A percentile compares a stretch with the other conserved stretches of the same genome.
Evolutionary conservation across 1,139 yeast species (phyloP).

Genomic region (Pichia cactophila): DNA sequence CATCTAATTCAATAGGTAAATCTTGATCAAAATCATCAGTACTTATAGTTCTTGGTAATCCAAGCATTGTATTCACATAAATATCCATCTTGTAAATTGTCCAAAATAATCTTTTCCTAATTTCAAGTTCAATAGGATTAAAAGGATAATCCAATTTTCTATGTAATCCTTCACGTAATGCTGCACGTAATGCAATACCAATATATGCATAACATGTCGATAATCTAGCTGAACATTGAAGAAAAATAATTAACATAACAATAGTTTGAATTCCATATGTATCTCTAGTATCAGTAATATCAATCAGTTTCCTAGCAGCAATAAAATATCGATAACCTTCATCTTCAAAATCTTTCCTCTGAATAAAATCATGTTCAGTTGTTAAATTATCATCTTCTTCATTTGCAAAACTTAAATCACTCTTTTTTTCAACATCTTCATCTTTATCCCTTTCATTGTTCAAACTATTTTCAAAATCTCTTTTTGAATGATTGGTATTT

Average conservation of each 20-base stretch:
- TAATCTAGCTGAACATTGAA: constrained; percentile 84
- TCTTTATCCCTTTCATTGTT: neutral
- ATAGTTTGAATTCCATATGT: constrained; percentile 69
- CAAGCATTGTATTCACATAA: constrained; percentile 81
- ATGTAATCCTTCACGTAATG: constrained; percentile 81
- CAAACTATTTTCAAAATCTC: constrained; percentile 7
- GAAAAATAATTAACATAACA: constrained; percentile 62
- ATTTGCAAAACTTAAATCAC: constrained; percentile 1
- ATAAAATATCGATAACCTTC: constrained; percentile 80
- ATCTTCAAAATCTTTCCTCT: constrained; percentile 45
- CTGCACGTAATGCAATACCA: constrained; percentile 86
- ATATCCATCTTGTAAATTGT: constrained; percentile 89
- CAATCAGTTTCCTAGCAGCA: constrained; percentile 73
- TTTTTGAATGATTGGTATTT: constrained; percentile 18
- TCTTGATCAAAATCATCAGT: constrained; percentile 88
- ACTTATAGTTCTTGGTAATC: constrained; percentile 68
- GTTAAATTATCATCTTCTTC: neutral
- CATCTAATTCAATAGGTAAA: constrained; percentile 77
- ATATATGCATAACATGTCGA: constrained; percentile 88
- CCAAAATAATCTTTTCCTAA: constrained; percentile 78
- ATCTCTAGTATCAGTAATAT: constrained; percentile 55
- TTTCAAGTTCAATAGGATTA: constrained; percentile 79
- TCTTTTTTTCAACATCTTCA: constrained; percentile 2
- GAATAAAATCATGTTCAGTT: constrained; percentile 24
- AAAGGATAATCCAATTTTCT: constrained; percentile 60